phyloP scores from a whole-genome alignment of 2,329 filamentous ascomycete species.

The Arthrinium puccinioides region DNA sequence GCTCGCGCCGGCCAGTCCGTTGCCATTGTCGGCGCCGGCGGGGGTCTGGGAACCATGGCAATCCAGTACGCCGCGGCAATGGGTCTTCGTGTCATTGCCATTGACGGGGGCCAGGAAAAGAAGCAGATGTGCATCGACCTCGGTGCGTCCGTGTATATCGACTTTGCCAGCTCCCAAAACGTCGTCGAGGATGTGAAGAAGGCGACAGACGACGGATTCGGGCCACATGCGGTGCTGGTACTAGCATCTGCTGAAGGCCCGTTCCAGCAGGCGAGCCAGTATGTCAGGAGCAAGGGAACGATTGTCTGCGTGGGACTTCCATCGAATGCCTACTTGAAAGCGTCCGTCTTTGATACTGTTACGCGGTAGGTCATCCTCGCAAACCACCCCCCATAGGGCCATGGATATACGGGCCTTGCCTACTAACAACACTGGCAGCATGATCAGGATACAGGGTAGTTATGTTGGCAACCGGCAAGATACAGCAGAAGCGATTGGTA shows the following conservation, averaged over 20 bases:
- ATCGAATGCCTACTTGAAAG: conserved; percentile 68
- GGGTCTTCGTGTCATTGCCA: conserved; percentile 73
- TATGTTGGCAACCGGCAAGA: conserved; percentile 93
- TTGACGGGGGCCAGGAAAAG: conserved; percentile 82
- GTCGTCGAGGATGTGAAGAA: conserved; percentile 79
- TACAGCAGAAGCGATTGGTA: conserved; percentile 70
- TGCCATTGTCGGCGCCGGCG: conserved; percentile 80
- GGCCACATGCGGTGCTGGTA: conserved; percentile 80
- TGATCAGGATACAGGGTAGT: conserved; percentile 87
- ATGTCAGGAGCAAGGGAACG: conserved; percentile 74
- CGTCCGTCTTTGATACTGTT: conserved; percentile 85
- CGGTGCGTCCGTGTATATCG: conserved; percentile 68
- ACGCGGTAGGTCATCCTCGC: conserved; percentile 31
- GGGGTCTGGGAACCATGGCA: conserved; percentile 69
- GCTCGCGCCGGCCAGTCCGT: conserved; percentile 68
- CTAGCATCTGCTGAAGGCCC: conserved; percentile 85
- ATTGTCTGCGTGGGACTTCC: conserved; percentile 89
- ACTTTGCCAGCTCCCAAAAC: conserved; percentile 71
- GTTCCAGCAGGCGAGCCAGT: conserved; percentile 89
- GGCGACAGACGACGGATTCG: conserved; percentile 70
- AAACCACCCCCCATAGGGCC: no score
- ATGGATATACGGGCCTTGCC: no score
- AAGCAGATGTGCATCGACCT: conserved; percentile 59
- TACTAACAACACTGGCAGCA: conserved; percentile 41
- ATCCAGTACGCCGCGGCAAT: conserved; percentile 88